Evolutionary conservation across 768 basidiomycete species (phyloP).

Genomic region (Tephrocybe sp.): DNA sequence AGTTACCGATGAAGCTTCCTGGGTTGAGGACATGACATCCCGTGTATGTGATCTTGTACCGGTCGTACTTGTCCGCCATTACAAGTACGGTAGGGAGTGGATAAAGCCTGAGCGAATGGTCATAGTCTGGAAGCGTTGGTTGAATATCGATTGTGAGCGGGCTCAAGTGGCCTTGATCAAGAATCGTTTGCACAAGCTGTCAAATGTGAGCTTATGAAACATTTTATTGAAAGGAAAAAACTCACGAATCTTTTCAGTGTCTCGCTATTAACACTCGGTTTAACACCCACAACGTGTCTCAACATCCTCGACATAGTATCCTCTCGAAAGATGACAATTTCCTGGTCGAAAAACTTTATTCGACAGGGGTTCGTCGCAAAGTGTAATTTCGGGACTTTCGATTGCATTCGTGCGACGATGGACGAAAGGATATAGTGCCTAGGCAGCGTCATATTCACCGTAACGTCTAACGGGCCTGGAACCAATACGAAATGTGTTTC

Average conservation of each 20-base stretch:
- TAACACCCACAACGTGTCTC: slow-evolving; percentile 87
- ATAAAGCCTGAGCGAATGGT: slow-evolving; percentile 90
- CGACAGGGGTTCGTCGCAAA: slow-evolving; percentile 93
- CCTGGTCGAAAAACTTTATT: slow-evolving; percentile 93
- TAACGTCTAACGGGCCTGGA: slow-evolving; percentile 91
- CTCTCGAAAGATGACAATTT: slow-evolving; percentile 92
- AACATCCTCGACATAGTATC: slow-evolving; percentile 94
- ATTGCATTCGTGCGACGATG: slow-evolving; percentile 67
- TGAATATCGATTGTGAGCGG: slow-evolving; percentile 85
- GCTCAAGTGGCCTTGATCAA: slow-evolving; percentile 94
- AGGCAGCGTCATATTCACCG: slow-evolving; percentile 78
- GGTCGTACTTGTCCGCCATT: slow-evolving; percentile 94
- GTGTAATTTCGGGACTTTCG: slow-evolving; percentile 75
- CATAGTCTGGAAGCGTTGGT: slow-evolving; percentile 86
- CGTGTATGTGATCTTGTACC: slow-evolving; percentile 95
- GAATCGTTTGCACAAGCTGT: slow-evolving; percentile 92
- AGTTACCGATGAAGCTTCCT: slow-evolving; percentile 83
- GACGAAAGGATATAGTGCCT: slow-evolving; percentile 77
- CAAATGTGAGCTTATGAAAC: not conserved
- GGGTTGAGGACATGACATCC: slow-evolving; percentile 99
- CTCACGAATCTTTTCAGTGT: slow-evolving; percentile 89
- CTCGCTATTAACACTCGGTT: slow-evolving; percentile 73
- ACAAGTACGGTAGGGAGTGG: slow-evolving; percentile 93
- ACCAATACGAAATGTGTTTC: slow-evolving; percentile 91
- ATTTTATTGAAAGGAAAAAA: not conserved